phyloP scores from a whole-genome alignment of 257 asterid genomes.

The Forsythia suspensa region DNA sequence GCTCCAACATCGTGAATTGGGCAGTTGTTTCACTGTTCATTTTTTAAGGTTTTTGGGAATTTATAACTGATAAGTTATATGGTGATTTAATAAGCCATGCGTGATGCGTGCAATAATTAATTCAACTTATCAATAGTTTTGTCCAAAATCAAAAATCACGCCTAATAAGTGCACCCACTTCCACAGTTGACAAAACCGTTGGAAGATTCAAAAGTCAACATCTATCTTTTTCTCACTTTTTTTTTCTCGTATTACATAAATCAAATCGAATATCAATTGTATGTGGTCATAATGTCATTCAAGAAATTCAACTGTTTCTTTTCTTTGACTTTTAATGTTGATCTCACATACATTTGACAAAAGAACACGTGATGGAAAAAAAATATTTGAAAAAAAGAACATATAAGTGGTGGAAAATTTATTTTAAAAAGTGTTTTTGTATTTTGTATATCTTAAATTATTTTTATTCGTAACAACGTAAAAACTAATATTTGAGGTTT shows the following conservation, averaged over 20 bases:
- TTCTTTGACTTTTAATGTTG: not conserved
- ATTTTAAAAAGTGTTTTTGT: no score
- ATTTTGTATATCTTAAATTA: no score
- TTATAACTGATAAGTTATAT: not conserved
- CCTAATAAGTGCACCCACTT: not conserved
- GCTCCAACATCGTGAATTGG: no score
- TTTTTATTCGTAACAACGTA: no score
- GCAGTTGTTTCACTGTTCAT: no score
- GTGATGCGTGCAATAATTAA: not conserved
- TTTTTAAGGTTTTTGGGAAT: no score
- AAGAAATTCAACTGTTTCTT: not conserved
- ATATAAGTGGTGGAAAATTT: not conserved
- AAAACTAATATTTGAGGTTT: no score
- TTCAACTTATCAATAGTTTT: not conserved
- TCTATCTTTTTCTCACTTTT: not conserved
- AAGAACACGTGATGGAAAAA: no score
- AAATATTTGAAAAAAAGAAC: no score
- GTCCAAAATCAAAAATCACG: not conserved
- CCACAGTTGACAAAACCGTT: not conserved
- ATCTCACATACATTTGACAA: not conserved
- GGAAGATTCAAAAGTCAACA: not conserved
- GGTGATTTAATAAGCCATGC: not conserved
- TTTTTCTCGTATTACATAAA: not conserved
- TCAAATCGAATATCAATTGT: not conserved
- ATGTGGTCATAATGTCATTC: not conserved